A percentile compares a stretch with the other conserved stretches of the same genome.
phyloP scores from a whole-genome alignment of 257 asterid species.

The Rehmannia glutinosa region DNA sequence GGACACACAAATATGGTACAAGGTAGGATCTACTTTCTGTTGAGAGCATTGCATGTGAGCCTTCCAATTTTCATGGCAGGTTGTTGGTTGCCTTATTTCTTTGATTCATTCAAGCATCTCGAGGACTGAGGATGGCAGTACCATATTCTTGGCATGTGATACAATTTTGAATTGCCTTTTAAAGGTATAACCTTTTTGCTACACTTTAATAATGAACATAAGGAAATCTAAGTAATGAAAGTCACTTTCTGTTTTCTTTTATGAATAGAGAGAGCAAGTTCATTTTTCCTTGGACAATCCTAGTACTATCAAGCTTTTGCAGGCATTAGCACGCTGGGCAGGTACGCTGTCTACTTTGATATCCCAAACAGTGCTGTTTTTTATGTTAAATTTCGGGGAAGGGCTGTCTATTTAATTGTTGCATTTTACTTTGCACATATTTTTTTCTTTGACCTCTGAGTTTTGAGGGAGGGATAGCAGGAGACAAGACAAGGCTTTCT shows the following conservation, averaged over 20 bases:
- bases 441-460: not conserved
- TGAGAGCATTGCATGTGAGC: not conserved
- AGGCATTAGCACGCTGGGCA: constrained; percentile 59
- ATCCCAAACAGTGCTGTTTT: not conserved
- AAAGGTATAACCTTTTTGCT: constrained; percentile 42
- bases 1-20: not conserved
- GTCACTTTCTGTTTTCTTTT: constrained; percentile 12
- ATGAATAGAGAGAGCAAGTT: constrained; percentile 40
- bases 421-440: not conserved
- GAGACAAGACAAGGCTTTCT: no score
- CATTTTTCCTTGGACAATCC: constrained; percentile 31
- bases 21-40: not conserved
- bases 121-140: constrained; percentile 36
- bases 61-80: constrained; percentile 37
- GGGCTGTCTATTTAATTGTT: not conserved
- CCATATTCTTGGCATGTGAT: constrained; percentile 76
- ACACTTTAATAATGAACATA: not conserved
- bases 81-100: constrained; percentile 49
- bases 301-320: constrained; percentile 54
- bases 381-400: not conserved
- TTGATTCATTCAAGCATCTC: constrained; percentile 40
- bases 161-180: constrained; percentile 66
- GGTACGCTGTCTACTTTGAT: constrained; percentile 32
- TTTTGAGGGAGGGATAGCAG: no score
- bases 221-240: not conserved